Conservation (phyloP, 2,329 filamentous ascomycete genomes). For the Cadophora sp. region DNA sequence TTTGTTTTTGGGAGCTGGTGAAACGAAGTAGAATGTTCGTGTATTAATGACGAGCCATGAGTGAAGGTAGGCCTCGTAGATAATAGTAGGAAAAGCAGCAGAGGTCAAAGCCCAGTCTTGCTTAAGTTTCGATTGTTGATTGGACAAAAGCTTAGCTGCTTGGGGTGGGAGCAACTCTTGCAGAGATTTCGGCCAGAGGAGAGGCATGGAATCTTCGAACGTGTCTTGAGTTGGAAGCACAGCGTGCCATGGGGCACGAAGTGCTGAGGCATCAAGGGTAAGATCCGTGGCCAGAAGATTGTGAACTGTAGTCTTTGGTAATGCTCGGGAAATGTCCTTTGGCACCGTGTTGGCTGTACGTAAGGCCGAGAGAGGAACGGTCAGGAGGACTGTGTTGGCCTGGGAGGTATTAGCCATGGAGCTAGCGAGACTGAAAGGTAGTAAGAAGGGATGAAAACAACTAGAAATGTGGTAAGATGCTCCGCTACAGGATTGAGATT, state of each 20-base stretch:
- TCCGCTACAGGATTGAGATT: too few species aligned
- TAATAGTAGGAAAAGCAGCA: slow-evolving; percentile 49
- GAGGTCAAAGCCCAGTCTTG: slow-evolving; percentile 56
- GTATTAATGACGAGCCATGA: slow-evolving; percentile 67
- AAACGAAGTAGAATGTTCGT: slow-evolving; percentile 63
- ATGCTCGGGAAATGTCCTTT: slow-evolving; percentile 58
- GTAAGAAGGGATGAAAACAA: neutral
- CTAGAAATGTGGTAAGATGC: neutral
- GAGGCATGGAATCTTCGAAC: slow-evolving; percentile 62
- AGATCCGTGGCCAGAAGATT: slow-evolving; percentile 75
- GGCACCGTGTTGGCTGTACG: slow-evolving; percentile 69
- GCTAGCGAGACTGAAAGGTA: neutral
- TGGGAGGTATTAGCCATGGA: slow-evolving; percentile 40
- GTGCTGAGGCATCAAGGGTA: slow-evolving; percentile 56
- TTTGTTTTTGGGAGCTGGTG: slow-evolving; percentile 24
- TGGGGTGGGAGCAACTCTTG: slow-evolving; percentile 53
- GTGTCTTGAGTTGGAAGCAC: slow-evolving; percentile 70
- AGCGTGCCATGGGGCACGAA: slow-evolving; percentile 65
- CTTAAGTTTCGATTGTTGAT: slow-evolving; percentile 60
- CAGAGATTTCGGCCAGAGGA: slow-evolving; percentile 57
- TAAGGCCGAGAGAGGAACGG: slow-evolving; percentile 68
- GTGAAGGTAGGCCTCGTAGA: slow-evolving; percentile 54
- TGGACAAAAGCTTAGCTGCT: slow-evolving; percentile 54
- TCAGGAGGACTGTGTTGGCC: slow-evolving; percentile 67
- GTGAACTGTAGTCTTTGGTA: slow-evolving; percentile 66